Conservation (phyloP, 257 asterid species). For the Plectranthus barbatus region DNA sequence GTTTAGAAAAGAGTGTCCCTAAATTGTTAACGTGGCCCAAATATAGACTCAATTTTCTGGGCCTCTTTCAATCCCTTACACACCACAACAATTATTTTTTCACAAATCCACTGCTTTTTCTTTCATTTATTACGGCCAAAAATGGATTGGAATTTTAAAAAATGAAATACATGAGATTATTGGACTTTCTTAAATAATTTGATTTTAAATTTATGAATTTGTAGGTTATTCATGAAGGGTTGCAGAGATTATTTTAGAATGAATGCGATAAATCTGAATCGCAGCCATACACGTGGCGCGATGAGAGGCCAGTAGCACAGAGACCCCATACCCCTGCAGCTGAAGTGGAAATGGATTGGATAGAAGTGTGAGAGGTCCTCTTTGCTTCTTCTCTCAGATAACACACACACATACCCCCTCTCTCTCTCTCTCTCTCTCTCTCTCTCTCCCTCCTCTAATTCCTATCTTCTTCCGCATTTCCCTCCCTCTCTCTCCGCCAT, state of each 20-base stretch:
- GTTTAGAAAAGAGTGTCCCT: conserved; percentile 9
- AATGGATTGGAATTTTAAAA: neutral
- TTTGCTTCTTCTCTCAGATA: conserved; percentile 19
- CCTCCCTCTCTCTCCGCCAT: conserved; percentile 12
- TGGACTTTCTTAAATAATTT: too few relatives aligned
- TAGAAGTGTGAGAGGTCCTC: conserved; percentile 17
- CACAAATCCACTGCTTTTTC: neutral
- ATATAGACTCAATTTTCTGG: conserved; percentile 17
- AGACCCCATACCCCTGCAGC: conserved; percentile 12
- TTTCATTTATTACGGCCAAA: neutral
- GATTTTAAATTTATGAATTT: too few relatives aligned
- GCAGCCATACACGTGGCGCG: conserved; percentile 9
- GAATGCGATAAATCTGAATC: neutral
- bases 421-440: too few relatives aligned
- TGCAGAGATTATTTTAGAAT: too few relatives aligned
- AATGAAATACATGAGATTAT: too few relatives aligned
- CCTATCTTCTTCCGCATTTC: neutral
- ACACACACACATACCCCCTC: neutral
- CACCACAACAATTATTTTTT: neutral
- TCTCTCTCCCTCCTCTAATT: conserved; percentile 5
- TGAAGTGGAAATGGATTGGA: neutral
- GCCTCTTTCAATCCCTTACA: conserved; percentile 1
- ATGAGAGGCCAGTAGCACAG: conserved; percentile 10
- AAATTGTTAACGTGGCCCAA: conserved; percentile 26
- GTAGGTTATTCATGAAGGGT: too few relatives aligned